Evolutionary conservation across 2,329 filamentous ascomycete species (phyloP).

Genomic region (Zasmidium angulare): DNA sequence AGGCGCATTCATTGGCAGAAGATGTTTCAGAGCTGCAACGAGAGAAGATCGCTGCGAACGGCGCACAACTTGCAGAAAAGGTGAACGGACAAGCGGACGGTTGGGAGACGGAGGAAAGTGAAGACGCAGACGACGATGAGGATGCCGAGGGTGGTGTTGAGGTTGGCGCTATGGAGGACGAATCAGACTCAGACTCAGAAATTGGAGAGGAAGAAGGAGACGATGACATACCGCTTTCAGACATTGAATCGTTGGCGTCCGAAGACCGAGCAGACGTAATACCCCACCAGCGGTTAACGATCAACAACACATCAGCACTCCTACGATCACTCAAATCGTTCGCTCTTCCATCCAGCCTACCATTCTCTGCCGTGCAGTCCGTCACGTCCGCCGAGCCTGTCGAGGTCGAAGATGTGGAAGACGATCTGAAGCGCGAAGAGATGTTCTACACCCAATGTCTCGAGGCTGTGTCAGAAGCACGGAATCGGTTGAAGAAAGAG

Average conservation of each 20-base stretch:
- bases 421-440: constrained; percentile 88
- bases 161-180: constrained; percentile 35
- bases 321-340: constrained; percentile 78
- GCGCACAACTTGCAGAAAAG: constrained; percentile 32
- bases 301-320: constrained; percentile 93
- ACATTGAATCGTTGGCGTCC: constrained; percentile 74
- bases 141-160: constrained; percentile 44
- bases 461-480: constrained; percentile 71
- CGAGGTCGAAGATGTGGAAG: constrained; percentile 77
- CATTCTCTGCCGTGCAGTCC: constrained; percentile 82
- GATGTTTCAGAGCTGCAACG: constrained; percentile 16
- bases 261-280: constrained; percentile 84
- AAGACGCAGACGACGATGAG: constrained; percentile 35
- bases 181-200: constrained; percentile 37
- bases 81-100: constrained; percentile 29
- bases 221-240: constrained; percentile 84
- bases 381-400: constrained; percentile 68
- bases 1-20: constrained; percentile 21
- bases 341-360: constrained; percentile 65
- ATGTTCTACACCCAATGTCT: constrained; percentile 91
- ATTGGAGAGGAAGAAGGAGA: constrained; percentile 52
- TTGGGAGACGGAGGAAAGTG: constrained; percentile 33
- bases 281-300: constrained; percentile 88
- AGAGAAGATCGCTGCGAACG: constrained; percentile 29
- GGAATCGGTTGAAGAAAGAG: constrained; percentile 75